These are phyloP conservation scores for Camellia oleifera DNA, from an alignment of 179 eudicot species.

Conservation along the genomic window DNA sequence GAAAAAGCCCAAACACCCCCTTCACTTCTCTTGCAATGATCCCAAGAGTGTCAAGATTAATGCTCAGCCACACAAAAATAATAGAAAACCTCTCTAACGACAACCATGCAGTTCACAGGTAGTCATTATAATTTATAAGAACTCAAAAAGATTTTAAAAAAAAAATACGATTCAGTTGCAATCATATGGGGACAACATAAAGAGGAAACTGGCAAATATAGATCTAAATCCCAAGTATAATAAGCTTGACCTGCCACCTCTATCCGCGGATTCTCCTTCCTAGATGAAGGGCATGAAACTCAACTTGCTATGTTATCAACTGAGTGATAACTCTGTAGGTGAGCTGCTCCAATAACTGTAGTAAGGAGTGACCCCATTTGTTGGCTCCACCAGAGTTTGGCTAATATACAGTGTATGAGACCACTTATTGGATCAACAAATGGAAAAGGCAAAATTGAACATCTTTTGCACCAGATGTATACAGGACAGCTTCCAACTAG, in stretches of 20 bases:
- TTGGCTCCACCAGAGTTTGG: not conserved
- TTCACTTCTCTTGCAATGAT: no score
- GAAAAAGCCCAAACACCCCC: no score
- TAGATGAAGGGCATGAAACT: not conserved
- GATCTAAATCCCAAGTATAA: not conserved
- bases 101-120: no score
- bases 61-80: no score
- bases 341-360: no score
- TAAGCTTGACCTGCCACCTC: not conserved
- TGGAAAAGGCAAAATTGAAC: not conserved
- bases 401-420: not conserved
- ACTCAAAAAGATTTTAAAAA: no score
- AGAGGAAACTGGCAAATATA: not conserved
- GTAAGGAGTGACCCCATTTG: not conserved
- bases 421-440: not conserved
- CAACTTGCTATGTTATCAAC: not conserved
- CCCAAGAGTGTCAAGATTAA: no score
- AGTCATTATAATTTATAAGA: no score
- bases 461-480: not conserved
- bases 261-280: not conserved
- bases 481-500: not conserved
- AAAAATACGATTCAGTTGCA: no score
- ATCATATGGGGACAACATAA: not conserved
- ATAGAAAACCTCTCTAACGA: no score
- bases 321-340: not conserved